phyloP scores from a whole-genome alignment of 257 asterid genomes.

The Solanum dulcamara region DNA sequence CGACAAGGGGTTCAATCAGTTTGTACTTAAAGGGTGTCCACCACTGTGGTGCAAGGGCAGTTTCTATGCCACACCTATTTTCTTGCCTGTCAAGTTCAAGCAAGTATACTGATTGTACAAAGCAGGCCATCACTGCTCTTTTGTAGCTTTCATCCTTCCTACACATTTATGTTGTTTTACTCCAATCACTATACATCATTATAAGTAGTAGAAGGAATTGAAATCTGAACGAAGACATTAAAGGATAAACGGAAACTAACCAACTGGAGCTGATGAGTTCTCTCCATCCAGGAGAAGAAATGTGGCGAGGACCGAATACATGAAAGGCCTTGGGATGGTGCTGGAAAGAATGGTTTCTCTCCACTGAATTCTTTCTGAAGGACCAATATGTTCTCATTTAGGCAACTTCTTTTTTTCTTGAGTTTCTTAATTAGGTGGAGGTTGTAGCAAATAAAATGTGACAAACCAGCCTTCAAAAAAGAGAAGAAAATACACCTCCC shows the following conservation, averaged over 20 bases:
- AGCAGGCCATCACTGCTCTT: conserved; percentile 67
- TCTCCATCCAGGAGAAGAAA: conserved; percentile 30
- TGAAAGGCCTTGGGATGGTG: conserved; percentile 27
- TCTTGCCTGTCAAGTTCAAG: conserved; percentile 73
- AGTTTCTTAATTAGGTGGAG: background rate
- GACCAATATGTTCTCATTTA: background rate
- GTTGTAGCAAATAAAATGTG: background rate
- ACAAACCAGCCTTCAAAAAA: background rate
- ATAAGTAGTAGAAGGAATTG: background rate
- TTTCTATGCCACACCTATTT: conserved; percentile 21
- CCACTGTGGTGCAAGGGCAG: conserved; percentile 72
- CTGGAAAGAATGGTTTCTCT: background rate
- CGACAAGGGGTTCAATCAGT: conserved; percentile 42
- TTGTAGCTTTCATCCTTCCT: conserved; percentile 66
- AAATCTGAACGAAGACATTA: background rate
- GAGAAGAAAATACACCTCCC: background rate
- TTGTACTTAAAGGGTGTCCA: conserved; percentile 78
- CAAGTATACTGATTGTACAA: conserved; percentile 61
- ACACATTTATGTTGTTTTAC: background rate
- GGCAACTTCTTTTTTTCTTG: background rate
- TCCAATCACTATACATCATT: background rate
- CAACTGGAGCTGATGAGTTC: conserved; percentile 32
- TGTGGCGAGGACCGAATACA: conserved; percentile 27
- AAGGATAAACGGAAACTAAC: conserved; percentile 3
- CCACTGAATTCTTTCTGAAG: background rate